Evolutionary conservation across 306 rosid genomes (phyloP), one percentile per base, ranked within the genome.

Genomic region (Trichosanthes cucumerina): DNA sequence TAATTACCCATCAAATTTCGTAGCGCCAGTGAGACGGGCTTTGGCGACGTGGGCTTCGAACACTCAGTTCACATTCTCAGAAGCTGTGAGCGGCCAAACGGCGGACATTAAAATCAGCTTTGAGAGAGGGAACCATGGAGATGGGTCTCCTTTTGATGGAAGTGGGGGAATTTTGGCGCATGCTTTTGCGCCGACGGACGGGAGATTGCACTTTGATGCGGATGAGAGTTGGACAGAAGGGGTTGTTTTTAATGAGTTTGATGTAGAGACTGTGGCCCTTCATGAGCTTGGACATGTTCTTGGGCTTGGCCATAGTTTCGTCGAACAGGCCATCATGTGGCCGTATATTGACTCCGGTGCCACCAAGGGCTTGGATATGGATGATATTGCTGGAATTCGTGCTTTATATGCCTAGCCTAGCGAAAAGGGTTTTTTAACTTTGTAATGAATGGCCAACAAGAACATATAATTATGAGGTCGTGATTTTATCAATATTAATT

Each of bases 201-300:
- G 76, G 4, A 43, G 56, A 21, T 2, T 68, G 75, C 75, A 68
- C 31, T 41, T 68, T 0, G 75, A 68, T 23, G 75, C 15, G 0
- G 75, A 41, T 0, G 52, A 68, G 18, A 21, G 0, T 13, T 70
- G 76, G 76, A 4, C 76, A 1, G 56, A 0, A 4, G 76, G 76
- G 7, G 44, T 2, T 7, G 23, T 0, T 7, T 0, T 5, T 14
- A 9, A 12, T 6, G 0, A n/a, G 36, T 3, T 70, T 5, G 31
- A 21, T 7, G 36, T 70, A 0, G 33, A 4, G 53, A 23, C 11
- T 2, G 54, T 24, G 53, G 76, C 38, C 0, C 34, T 70, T 1
- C 76, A 70, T 23, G 53, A 70, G 54, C 50, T 70, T 70, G 76
- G 76, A 23, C 76, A 70, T 70, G 21, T 44, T 70, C 76, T 70